A percentile compares a stretch with the other conserved stretches of the same genome.
Conservation (phyloP, 176 grass and related monocot genomes). For the Coix lacrymajobi region DNA sequence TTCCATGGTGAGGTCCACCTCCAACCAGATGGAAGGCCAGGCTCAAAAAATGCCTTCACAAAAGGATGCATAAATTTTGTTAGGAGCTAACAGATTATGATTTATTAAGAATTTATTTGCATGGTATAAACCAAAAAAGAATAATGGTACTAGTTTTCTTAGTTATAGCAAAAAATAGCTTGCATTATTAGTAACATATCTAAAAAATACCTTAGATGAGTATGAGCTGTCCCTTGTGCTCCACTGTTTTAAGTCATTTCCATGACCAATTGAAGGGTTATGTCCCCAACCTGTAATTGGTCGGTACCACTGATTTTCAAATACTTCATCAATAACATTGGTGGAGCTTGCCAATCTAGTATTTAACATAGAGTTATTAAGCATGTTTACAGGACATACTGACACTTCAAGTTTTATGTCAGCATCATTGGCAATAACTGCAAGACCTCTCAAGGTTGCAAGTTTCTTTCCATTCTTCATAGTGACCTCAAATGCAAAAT, state of each 20-base stretch:
- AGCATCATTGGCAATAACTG: slow-evolving; percentile 70
- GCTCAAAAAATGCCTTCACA: slow-evolving; percentile 88
- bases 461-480: slow-evolving; percentile 82
- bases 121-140: slow-evolving; percentile 4
- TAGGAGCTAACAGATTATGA: slow-evolving; percentile 20
- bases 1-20: slow-evolving; percentile 87
- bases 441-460: slow-evolving; percentile 84
- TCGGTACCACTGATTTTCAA: slow-evolving; percentile 90
- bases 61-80: slow-evolving; percentile 27
- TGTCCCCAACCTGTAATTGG: slow-evolving; percentile 81
- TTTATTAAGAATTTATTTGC: background rate
- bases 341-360: slow-evolving; percentile 33
- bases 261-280: slow-evolving; percentile 35
- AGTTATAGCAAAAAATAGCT: background rate
- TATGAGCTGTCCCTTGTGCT: slow-evolving; percentile 78
- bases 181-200: slow-evolving; percentile 1
- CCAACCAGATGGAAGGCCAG: slow-evolving; percentile 81
- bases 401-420: slow-evolving; percentile 87
- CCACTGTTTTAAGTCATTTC: slow-evolving; percentile 68
- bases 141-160: background rate
- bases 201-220: slow-evolving; percentile 67
- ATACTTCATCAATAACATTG: slow-evolving; percentile 65
- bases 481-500: slow-evolving; percentile 84
- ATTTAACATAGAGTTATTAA: slow-evolving; percentile 33
- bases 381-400: slow-evolving; percentile 55